These are phyloP conservation scores for Closterium sp. DNA, from an alignment of 139 green algal species.

Conservation along the genomic window DNA sequence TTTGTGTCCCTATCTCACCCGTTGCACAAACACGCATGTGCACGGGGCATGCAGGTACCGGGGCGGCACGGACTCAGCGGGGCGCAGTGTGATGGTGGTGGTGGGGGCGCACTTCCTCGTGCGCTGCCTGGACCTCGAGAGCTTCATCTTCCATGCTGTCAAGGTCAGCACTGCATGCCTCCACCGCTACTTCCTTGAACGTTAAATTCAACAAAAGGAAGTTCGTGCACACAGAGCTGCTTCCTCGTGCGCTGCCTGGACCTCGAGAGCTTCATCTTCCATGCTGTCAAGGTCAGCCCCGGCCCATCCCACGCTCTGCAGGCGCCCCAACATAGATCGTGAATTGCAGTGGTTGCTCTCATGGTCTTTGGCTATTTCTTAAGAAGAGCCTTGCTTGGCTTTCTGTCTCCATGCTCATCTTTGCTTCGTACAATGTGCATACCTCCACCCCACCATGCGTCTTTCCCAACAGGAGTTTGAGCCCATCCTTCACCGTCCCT, in stretches of 20 bases:
- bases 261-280: background rate
- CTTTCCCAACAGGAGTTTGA: slow-evolving; percentile 44
- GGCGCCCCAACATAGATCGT: too few relatives aligned
- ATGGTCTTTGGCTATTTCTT: too few relatives aligned
- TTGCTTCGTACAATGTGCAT: background rate
- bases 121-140: too few relatives aligned
- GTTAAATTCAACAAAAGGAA: too few relatives aligned
- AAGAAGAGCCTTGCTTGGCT: too few relatives aligned
- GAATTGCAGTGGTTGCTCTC: too few relatives aligned
- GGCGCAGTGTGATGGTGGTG: slow-evolving; percentile 44
- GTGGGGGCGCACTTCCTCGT: slow-evolving; percentile 25
- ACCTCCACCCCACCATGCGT: background rate
- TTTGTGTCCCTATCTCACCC: background rate
- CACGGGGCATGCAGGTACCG: slow-evolving; percentile 26
- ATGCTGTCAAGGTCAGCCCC: slow-evolving; percentile 2
- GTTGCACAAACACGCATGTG: background rate
- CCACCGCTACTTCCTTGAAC: too few relatives aligned
- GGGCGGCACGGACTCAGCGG: slow-evolving; percentile 34
- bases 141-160: too few relatives aligned
- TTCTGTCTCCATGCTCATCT: background rate
- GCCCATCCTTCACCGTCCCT: slow-evolving; percentile 21
- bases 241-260: slow-evolving; percentile 9
- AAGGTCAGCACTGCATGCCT: too few relatives aligned
- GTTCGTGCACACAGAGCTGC: too few relatives aligned
- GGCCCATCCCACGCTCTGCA: background rate